These are phyloP conservation scores for Hagleromyces aurorensis DNA, from an alignment of 805 yeast genomes.

Conservation along the genomic window DNA sequence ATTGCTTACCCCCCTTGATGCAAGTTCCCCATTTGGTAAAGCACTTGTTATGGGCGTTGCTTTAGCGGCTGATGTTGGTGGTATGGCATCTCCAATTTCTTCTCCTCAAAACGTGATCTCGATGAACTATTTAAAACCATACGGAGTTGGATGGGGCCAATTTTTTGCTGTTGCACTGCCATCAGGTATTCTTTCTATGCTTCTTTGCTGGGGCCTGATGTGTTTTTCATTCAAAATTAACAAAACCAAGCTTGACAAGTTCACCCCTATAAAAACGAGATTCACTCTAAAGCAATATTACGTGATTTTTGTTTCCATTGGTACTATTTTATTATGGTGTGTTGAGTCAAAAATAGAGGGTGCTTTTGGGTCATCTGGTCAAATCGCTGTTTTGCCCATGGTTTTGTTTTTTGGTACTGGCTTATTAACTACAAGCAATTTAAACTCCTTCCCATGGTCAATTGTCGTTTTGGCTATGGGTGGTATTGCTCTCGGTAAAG, in stretches of 20 bases:
- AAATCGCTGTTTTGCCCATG: constrained; percentile 80
- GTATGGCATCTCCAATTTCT: constrained; percentile 94
- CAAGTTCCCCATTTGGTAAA: constrained; percentile 71
- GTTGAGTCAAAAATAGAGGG: constrained; percentile 63
- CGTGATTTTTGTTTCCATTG: constrained; percentile 57
- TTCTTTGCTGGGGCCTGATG: constrained; percentile 65
- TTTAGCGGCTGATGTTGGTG: constrained; percentile 84
- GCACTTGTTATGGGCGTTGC: constrained; percentile 88
- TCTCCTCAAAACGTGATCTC: constrained; percentile 95
- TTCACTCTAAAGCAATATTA: constrained; percentile 70
- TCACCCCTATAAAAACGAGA: constrained; percentile 47
- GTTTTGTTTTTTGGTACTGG: constrained; percentile 88
- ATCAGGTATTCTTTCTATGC: constrained; percentile 52
- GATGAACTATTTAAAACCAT: constrained; percentile 66
- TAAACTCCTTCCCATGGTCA: constrained; percentile 94
- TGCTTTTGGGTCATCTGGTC: constrained; percentile 85
- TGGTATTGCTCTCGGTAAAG: constrained; percentile 88
- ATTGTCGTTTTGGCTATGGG: constrained; percentile 96
- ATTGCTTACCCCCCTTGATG: constrained; percentile 66
- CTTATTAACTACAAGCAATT: constrained; percentile 70
- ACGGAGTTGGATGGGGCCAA: constrained; percentile 69
- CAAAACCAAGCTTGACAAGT: constrained; percentile 39
- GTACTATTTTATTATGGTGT: constrained; percentile 86
- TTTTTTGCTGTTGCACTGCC: constrained; percentile 91
- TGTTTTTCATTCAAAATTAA: constrained; percentile 47